Evolutionary conservation across 805 yeast genomes (phyloP).

Genomic region (Torulaspora quercuum): DNA sequence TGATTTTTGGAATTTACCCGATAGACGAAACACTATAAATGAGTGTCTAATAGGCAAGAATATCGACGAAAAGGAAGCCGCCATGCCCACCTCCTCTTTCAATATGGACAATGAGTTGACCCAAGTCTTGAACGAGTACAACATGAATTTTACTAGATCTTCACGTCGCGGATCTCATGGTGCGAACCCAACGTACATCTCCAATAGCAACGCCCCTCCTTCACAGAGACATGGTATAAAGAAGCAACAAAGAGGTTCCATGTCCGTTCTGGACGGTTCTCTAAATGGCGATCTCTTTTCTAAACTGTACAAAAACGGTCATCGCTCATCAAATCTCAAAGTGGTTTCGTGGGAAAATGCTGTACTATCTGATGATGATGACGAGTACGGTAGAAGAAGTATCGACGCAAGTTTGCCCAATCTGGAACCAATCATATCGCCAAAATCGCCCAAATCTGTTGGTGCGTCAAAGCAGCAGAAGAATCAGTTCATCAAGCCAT

Average conservation of each 20-base stretch:
- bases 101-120: conserved; percentile 26
- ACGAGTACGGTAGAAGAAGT: conserved; percentile 7
- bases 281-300: conserved; percentile 23
- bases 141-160: conserved; percentile 21
- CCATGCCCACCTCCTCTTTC: conserved; percentile 1
- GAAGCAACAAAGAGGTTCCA: conserved; percentile 29
- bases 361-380: conserved; percentile 18
- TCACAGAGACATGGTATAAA: conserved; percentile 24
- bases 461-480: conserved; percentile 6
- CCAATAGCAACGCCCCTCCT: conserved; percentile 3
- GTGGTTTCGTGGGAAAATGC: conserved; percentile 18
- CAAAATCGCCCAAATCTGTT: conserved; percentile 17
- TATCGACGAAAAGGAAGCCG: neutral
- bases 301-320: conserved; percentile 21
- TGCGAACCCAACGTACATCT: neutral
- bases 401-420: conserved; percentile 9
- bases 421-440: conserved; percentile 13
- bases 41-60: conserved; percentile 4
- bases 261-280: conserved; percentile 28
- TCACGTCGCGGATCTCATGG: conserved; percentile 5
- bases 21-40: conserved; percentile 9
- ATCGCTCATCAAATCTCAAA: conserved; percentile 12
- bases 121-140: conserved; percentile 27
- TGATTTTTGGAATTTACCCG: conserved; percentile 31
- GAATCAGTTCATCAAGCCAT: conserved; percentile 29